phyloP scores from a whole-genome alignment of 495 filamentous ascomycete genomes.

The Xylaria intraflava region DNA sequence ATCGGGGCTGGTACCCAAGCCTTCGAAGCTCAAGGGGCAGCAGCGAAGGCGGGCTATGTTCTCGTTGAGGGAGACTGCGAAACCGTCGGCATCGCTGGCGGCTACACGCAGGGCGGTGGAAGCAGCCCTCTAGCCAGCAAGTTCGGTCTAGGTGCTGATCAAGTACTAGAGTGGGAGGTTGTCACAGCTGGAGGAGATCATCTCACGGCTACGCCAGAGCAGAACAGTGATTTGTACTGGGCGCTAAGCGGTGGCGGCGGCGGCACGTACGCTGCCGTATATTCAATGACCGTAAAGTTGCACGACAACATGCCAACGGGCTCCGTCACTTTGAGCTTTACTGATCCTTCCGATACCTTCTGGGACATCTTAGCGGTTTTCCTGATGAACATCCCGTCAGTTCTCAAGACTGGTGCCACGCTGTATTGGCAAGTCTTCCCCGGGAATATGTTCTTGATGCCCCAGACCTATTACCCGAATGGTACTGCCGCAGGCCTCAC shows the following conservation, averaged over 20 bases:
- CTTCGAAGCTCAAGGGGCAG: constrained; percentile 43
- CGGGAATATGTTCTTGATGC: constrained; percentile 40
- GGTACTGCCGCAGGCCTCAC: not conserved
- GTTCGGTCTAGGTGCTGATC: constrained; percentile 44
- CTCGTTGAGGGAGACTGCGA: constrained; percentile 44
- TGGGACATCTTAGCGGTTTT: constrained; percentile 23
- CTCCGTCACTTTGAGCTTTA: constrained; percentile 31
- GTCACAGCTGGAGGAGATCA: constrained; percentile 41
- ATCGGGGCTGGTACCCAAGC: constrained; percentile 54
- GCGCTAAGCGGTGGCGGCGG: constrained; percentile 49
- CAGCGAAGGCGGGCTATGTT: constrained; percentile 39
- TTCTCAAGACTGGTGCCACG: constrained; percentile 46
- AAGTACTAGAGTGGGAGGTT: constrained; percentile 39
- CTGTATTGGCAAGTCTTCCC: constrained; percentile 18
- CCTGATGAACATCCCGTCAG: constrained; percentile 33
- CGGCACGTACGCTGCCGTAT: constrained; percentile 48
- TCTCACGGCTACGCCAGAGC: constrained; percentile 33
- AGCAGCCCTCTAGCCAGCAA: constrained; percentile 34
- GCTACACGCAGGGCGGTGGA: constrained; percentile 39
- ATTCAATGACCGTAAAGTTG: constrained; percentile 43
- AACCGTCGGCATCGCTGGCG: constrained; percentile 33
- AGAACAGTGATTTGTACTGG: constrained; percentile 45
- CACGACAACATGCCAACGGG: constrained; percentile 38
- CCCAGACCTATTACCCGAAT: constrained; percentile 12
- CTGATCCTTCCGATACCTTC: constrained; percentile 27